Conservation (phyloP, 2,329 filamentous ascomycete species). For the Trichocomaceae sp. region DNA sequence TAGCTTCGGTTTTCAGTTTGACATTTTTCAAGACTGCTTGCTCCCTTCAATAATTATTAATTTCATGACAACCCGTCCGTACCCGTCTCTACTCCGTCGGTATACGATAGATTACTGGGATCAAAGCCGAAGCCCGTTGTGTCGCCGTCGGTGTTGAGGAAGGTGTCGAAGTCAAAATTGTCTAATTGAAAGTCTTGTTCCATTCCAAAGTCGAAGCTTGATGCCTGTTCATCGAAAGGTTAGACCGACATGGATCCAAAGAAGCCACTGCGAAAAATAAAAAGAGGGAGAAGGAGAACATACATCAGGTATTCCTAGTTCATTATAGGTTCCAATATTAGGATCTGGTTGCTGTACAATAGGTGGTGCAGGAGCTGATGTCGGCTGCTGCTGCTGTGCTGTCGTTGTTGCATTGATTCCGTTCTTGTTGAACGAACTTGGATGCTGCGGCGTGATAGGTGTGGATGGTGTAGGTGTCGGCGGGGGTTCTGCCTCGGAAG, state of each 20-base stretch:
- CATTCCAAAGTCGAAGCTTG: constrained; percentile 36
- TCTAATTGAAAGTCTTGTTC: constrained; percentile 43
- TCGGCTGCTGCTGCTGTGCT: constrained; percentile 26
- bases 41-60: too few species aligned
- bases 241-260: constrained; percentile 14
- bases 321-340: constrained; percentile 26
- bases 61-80: constrained; percentile 10
- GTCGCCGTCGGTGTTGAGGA: constrained; percentile 52
- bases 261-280: too few species aligned
- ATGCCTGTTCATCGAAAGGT: constrained; percentile 20
- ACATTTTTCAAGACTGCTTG: too few species aligned
- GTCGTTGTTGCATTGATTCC: constrained; percentile 28
- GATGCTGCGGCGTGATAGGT: constrained; percentile 43
- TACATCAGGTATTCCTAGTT: constrained; percentile 35
- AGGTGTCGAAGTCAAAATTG: constrained; percentile 61
- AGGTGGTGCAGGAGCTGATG: constrained; percentile 30
- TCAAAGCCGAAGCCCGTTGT: constrained; percentile 39
- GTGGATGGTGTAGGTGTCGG: constrained; percentile 45
- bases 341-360: constrained; percentile 32
- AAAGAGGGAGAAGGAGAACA: constrained; percentile 14
- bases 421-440: constrained; percentile 39
- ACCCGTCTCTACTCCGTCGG: constrained; percentile 40
- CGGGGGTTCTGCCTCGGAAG: constrained; percentile 42
- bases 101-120: constrained; percentile 33
- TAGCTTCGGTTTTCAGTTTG: not conserved